Evolutionary conservation across 208 protist genomes (phyloP).

Genomic region (Acanthamoeba quina): DNA sequence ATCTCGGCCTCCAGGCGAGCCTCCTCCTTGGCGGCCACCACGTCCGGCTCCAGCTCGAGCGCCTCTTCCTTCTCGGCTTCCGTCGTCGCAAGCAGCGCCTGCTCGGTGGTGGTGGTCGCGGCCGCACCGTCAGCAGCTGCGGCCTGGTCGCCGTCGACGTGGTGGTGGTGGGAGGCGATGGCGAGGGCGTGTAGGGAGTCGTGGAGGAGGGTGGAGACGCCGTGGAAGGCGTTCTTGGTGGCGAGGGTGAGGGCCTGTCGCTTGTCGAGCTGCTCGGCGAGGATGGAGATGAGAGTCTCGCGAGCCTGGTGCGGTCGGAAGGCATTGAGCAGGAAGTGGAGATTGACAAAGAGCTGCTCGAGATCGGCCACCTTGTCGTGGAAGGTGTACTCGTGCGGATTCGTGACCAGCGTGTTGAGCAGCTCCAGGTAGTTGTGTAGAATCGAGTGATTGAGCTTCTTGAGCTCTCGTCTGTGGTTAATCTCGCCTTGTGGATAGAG

Average conservation of each 20-base stretch:
- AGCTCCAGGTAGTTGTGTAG: conserved; percentile 84
- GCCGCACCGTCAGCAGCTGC: neutral
- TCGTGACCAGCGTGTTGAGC: conserved; percentile 79
- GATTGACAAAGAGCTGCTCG: conserved; percentile 82
- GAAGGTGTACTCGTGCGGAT: conserved; percentile 76
- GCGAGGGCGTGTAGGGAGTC: conserved; percentile 43
- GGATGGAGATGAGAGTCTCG: conserved; percentile 81
- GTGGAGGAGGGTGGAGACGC: conserved; percentile 54
- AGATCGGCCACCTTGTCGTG: conserved; percentile 80
- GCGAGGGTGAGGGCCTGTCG: conserved; percentile 15
- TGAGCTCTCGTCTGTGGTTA: conserved; percentile 80
- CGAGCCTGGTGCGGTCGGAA: conserved; percentile 84
- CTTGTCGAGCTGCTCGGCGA: conserved; percentile 81
- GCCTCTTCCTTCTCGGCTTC: neutral
- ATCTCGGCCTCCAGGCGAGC: conserved; percentile 4
- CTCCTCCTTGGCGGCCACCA: neutral
- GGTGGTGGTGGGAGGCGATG: neutral
- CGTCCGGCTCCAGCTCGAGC: neutral
- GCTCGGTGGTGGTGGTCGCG: neutral
- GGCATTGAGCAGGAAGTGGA: conserved; percentile 82
- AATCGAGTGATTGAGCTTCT: conserved; percentile 84
- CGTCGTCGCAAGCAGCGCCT: neutral
- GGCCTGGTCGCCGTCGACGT: neutral
- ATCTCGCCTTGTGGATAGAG: conserved; percentile 79
- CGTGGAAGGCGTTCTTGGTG: conserved; percentile 58